phyloP scores from a whole-genome alignment of 1,139 yeast genomes.

The Geotrichum histeridarum region DNA sequence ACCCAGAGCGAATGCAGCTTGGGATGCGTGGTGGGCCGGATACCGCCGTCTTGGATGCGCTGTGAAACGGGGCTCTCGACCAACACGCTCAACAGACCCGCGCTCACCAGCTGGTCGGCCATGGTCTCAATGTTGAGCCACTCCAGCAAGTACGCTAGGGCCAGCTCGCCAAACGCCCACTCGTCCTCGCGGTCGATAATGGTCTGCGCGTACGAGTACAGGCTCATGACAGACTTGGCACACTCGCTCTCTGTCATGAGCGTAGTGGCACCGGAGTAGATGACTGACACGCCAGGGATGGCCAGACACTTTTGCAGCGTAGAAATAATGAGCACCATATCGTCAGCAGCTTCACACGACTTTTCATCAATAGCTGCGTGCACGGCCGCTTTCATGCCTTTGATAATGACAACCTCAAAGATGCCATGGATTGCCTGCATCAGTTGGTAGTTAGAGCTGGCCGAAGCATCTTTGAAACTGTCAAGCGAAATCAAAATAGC shows the following conservation, averaged over 20 bases:
- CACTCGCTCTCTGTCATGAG: slow-evolving; percentile 57
- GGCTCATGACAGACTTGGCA: slow-evolving; percentile 55
- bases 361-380: slow-evolving; percentile 23
- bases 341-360: slow-evolving; percentile 51
- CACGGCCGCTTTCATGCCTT: slow-evolving; percentile 31
- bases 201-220: slow-evolving; percentile 54
- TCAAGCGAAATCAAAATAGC: slow-evolving; percentile 27
- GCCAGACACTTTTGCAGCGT: slow-evolving; percentile 54
- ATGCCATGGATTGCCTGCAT: slow-evolving; percentile 29
- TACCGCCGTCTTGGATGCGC: slow-evolving; percentile 60
- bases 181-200: slow-evolving; percentile 46
- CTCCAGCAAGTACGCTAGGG: slow-evolving; percentile 66
- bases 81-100: slow-evolving; percentile 65
- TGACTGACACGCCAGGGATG: slow-evolving; percentile 47
- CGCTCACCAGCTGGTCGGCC: slow-evolving; percentile 59
- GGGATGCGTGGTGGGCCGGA: slow-evolving; percentile 48
- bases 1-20: slow-evolving; percentile 73
- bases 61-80: slow-evolving; percentile 71
- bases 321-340: slow-evolving; percentile 58
- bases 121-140: slow-evolving; percentile 57
- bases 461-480: slow-evolving; percentile 17
- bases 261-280: slow-evolving; percentile 50
- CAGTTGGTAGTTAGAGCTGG: slow-evolving; percentile 20
- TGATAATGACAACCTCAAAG: slow-evolving; percentile 31
- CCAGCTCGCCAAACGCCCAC: slow-evolving; percentile 61